phyloP scores from a whole-genome alignment of 1,284 basidiomycete genomes.

The Puccinia polysora region DNA sequence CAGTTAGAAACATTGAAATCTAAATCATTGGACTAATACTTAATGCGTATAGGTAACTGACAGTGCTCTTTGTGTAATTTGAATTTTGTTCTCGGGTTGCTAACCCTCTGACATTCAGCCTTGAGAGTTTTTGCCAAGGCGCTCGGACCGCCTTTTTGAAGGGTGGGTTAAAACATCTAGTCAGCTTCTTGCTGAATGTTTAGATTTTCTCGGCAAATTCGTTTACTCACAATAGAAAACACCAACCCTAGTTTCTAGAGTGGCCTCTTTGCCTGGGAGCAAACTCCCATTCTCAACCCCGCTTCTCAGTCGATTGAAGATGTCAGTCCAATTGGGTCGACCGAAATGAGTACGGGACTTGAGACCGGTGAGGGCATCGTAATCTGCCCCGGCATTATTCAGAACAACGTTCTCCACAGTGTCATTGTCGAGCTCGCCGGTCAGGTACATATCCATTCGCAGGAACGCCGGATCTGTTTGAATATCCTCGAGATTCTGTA shows the following conservation, averaged over 20 bases:
- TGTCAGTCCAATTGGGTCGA: constrained; percentile 74
- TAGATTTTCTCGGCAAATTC: background rate
- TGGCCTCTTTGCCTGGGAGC: constrained; percentile 68
- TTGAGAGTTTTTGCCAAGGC: constrained; percentile 69
- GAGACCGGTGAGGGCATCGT: constrained; percentile 77
- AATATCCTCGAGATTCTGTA: constrained; percentile 76
- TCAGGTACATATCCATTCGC: constrained; percentile 81
- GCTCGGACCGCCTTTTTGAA: constrained; percentile 55
- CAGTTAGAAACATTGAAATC: too few species aligned
- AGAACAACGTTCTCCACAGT: constrained; percentile 85
- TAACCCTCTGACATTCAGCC: constrained; percentile 62
- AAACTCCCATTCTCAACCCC: constrained; percentile 74
- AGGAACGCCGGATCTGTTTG: constrained; percentile 73
- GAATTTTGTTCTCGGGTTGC: constrained; percentile 63
- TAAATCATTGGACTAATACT: too few species aligned
- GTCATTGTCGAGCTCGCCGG: constrained; percentile 74
- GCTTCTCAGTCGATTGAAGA: constrained; percentile 66
- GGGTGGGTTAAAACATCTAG: background rate
- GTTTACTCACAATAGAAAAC: constrained; percentile 54
- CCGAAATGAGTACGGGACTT: constrained; percentile 80
- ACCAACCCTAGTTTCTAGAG: constrained; percentile 72
- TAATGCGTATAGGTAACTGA: too few species aligned
- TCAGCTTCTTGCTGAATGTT: background rate
- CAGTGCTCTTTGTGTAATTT: constrained; percentile 67
- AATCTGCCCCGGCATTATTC: constrained; percentile 60